A percentile compares a stretch with the other conserved stretches of the same genome.
These are phyloP conservation scores for Vanrija pseudolonga DNA, from an alignment of 1,284 basidiomycete species.

Conservation along the genomic window DNA sequence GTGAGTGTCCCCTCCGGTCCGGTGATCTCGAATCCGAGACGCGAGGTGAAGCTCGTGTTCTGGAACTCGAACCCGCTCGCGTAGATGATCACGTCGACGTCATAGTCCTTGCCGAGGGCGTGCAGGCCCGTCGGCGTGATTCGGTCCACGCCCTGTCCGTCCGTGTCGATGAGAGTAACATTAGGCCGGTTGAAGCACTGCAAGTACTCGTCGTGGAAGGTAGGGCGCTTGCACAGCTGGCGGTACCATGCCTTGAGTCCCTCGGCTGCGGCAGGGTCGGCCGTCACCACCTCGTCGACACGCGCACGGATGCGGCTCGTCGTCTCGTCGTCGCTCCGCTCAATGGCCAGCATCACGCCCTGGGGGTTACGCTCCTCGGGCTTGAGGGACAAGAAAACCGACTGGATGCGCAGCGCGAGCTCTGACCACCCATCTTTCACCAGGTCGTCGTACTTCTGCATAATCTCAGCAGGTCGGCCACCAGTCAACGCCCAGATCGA, in stretches of 20 bases:
- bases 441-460: not conserved
- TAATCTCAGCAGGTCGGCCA: too few relatives aligned
- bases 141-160: not conserved
- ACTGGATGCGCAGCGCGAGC: not conserved
- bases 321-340: not conserved
- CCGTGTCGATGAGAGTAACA: not conserved
- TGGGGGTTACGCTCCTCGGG: not conserved
- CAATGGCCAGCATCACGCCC: not conserved
- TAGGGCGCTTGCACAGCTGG: not conserved
- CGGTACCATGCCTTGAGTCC: not conserved
- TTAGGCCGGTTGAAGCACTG: not conserved
- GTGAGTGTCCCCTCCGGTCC: not conserved
- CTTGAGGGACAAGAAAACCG: not conserved
- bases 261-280: not conserved
- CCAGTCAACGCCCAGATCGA: too few relatives aligned
- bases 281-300: not conserved
- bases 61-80: not conserved
- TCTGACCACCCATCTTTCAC: not conserved
- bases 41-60: not conserved
- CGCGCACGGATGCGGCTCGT: not conserved
- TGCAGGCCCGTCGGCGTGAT: not conserved
- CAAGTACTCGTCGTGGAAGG: constrained; percentile 1
- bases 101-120: not conserved
- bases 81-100: not conserved
- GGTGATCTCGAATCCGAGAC: not conserved